phyloP scores from a whole-genome alignment of 352 stramenopile genomes.

The Globisporangium spinosum region DNA sequence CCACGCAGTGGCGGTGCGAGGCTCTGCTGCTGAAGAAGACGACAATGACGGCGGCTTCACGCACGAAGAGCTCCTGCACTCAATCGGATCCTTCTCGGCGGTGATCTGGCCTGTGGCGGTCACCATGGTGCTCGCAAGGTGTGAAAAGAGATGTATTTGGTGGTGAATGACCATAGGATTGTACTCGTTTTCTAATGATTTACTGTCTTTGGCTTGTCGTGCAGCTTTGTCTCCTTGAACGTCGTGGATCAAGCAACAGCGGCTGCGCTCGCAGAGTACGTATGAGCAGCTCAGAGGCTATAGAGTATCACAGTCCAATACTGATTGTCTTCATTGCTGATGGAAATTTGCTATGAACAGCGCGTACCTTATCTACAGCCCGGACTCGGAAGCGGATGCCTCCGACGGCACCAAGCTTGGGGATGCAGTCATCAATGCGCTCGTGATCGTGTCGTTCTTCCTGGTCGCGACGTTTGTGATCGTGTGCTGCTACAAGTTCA shows the following conservation, averaged over 20 bases:
- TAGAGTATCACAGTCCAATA: neutral
- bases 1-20: neutral
- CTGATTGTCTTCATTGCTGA: neutral
- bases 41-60: constrained; percentile 51
- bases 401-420: constrained; percentile 67
- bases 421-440: constrained; percentile 81
- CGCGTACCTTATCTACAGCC: constrained; percentile 76
- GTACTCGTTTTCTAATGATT: neutral
- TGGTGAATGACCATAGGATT: neutral
- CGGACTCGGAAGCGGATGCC: constrained; percentile 44
- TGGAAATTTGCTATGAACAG: constrained; percentile 22
- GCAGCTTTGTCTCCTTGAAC: constrained; percentile 77
- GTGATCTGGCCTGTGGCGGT: constrained; percentile 74
- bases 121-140: constrained; percentile 85
- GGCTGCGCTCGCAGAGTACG: constrained; percentile 67
- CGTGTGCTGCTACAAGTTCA: constrained; percentile 90
- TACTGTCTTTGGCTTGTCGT: neutral
- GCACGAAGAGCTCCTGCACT: constrained; percentile 81
- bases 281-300: constrained; percentile 23
- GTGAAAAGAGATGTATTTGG: neutral
- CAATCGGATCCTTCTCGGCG: constrained; percentile 81
- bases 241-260: constrained; percentile 75
- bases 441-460: constrained; percentile 90
- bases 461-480: constrained; percentile 88
- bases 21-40: constrained; percentile 10